Base-by-base conservation (phyloP, 2,329 filamentous ascomycete species). In the Aspergillus sp. region DNA sequence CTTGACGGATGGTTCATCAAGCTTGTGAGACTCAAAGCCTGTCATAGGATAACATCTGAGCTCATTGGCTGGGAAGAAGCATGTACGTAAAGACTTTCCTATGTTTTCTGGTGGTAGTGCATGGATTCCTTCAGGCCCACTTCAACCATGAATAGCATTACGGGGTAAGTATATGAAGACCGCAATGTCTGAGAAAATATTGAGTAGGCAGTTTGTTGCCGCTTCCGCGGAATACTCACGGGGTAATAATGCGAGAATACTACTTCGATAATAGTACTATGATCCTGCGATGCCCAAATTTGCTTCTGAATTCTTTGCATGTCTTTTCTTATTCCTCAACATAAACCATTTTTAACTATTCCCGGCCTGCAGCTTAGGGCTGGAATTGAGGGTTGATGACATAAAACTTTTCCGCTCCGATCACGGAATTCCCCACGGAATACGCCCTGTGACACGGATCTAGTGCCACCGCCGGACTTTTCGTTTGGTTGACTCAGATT, bases 381-480 rank as follows among this genome's bases (percentile, higher is more conserved):
- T 69, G 32, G 19, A 17, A 50, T 19, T 38, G 48, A 66, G 66
- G 62, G 70, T 68, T 74, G 71, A 72, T 76, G 73, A 76, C 70
- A 70, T 71, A 75, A 73, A 36, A 36, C 59, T 47, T 23, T 61
- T 57, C 60, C 51, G 55, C 66, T 71, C 71, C 71, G 71, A 72
- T 73, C 65, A 64, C 68, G 70, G 70, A 63, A 65, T 66, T 66
- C 63, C 59, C 63, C 63, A 62, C 61, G 61, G 68, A 66, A 72
- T 69, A 67, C 68, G 62, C 66, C 23, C 23, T 61, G 64, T 38
- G 66, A 63, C 54, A 51, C 38, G 64, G 42, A 58, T 42, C 58
- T 21, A 49, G 38, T 53, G 54, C 47, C 51, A 60, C 38, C 32
- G 17, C 44, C 19, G 19, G 11, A 30, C 38, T 59, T 51, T 53